These are phyloP conservation scores for Marchantia paleacea DNA, from an alignment of 225 moss, liverwort and hornwort species.

Conservation along the genomic window DNA sequence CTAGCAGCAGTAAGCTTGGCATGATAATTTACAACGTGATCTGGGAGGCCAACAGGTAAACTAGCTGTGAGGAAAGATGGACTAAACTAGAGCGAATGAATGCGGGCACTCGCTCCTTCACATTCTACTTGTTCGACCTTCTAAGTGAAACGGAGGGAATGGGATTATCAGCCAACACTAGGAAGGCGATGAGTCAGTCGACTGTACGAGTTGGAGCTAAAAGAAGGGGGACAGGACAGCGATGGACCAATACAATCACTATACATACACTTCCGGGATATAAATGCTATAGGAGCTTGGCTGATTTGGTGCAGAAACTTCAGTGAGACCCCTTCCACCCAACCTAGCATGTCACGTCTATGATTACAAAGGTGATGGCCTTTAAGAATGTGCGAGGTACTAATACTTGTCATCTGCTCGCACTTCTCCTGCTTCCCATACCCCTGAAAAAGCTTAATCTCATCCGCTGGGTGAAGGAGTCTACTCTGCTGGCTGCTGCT, in stretches of 20 bases:
- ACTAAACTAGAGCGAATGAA: neutral
- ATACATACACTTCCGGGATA: slow-evolving; percentile 31
- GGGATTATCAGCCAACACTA: neutral
- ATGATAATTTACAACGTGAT: slow-evolving; percentile 1
- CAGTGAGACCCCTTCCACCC: slow-evolving; percentile 7
- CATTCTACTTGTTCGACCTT: neutral
- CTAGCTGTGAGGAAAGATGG: neutral
- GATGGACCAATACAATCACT: slow-evolving; percentile 35
- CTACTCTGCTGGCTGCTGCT: slow-evolving; percentile 55
- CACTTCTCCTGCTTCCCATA: slow-evolving; percentile 48
- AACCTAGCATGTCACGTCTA: slow-evolving; percentile 17
- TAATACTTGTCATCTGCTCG: slow-evolving; percentile 34
- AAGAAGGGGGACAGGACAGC: slow-evolving; percentile 6
- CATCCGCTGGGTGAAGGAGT: slow-evolving; percentile 70
- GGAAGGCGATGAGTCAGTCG: slow-evolving; percentile 11
- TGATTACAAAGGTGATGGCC: slow-evolving; percentile 30
- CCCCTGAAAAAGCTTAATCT: slow-evolving; percentile 74
- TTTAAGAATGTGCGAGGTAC: slow-evolving; percentile 2
- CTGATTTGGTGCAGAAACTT: slow-evolving; percentile 8
- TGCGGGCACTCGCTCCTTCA: neutral
- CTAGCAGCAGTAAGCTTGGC: slow-evolving; percentile 2
- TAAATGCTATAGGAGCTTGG: slow-evolving; percentile 17
- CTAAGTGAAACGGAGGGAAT: neutral
- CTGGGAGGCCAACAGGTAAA: neutral
- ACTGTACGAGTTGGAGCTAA: slow-evolving; percentile 15